Conservation (phyloP, 148 eudicot species). For the Talinum fruticosum region DNA sequence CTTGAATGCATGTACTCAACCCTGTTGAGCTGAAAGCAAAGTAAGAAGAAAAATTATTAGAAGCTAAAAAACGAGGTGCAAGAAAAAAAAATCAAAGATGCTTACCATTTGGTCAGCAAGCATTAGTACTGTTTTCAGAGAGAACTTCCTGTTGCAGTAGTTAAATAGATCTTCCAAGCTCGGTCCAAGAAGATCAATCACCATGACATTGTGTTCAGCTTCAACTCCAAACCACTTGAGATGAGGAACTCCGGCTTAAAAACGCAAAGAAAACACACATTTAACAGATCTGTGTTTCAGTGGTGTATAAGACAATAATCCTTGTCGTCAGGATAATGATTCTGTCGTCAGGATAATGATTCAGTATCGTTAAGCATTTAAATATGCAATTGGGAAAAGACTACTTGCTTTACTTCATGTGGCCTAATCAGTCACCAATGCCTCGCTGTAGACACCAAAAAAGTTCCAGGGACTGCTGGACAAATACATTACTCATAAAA, state of each 20-base stretch:
- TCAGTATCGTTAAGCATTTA: not conserved
- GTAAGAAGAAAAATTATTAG: constrained; percentile 4
- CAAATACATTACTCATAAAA: not conserved
- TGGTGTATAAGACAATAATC: not conserved
- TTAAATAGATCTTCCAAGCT: constrained; percentile 85
- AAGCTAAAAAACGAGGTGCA: constrained; percentile 6
- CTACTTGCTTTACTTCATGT: not conserved
- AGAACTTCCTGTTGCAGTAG: constrained; percentile 65
- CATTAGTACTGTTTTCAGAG: constrained; percentile 82
- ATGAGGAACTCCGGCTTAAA: constrained; percentile 71
- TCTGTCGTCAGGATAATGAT: too few relatives aligned
- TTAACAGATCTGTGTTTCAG: not conserved
- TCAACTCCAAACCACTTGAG: constrained; percentile 88
- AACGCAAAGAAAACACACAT: not conserved
- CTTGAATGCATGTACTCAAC: constrained; percentile 82
- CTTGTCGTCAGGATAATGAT: not conserved
- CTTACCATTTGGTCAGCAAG: constrained; percentile 91
- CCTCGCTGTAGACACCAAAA: not conserved
- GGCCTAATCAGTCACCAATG: not conserved
- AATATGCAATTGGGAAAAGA: constrained; percentile 3
- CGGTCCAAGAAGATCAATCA: constrained; percentile 90
- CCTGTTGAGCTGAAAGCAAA: constrained; percentile 55
- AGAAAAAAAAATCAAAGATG: constrained; percentile 6
- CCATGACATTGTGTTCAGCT: constrained; percentile 80
- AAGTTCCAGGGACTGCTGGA: not conserved